Base-by-base conservation (phyloP, 1,284 basidiomycete genomes). In the Bjerkandera adusta region DNA sequence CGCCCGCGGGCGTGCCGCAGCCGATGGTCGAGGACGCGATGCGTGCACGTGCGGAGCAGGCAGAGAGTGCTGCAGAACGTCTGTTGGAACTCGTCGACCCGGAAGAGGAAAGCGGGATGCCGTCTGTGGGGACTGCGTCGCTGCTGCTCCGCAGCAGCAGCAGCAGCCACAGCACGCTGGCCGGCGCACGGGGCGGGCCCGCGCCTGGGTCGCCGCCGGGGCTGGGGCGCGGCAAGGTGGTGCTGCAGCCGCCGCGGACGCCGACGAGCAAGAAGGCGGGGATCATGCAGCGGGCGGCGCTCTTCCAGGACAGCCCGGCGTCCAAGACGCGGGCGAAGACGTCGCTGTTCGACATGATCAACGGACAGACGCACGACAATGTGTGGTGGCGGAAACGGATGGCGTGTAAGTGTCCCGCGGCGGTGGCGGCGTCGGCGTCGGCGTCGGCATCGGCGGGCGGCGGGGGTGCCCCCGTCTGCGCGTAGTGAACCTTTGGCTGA, bases 31-130 rank as follows among this genome's bases (percentile, higher is more conserved):
- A 94, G 59, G 91, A 94, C 60, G 89, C 85, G 25, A 68, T 92
- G 54, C 79, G 83, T 36, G 89, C 89, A 1, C 81, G 90, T 49
- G 92, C 91, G 2, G 88, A 89, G 53, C 92, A 94, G 61, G 92
- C 91, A 0, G 85, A 92, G 59, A 91, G 88, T 58, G 88, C 92
- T 5, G 92, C 90, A 1, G 83, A 89, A 60, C 76, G 86, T 47
- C 68, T 94, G 32, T 64, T 92, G 38, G 89, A 92, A 61, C 71
- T 92, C 18, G 84, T 87, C 16, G 86, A 90, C 51, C 77, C 84
- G 13, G 85, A 89, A 43, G 81, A 80, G 25, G 82, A 85, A 42
- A 69, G 63, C 33, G 56, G 65, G 43, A 70, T 68, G 43, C 68
- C 77, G 49, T 73, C 77, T n/a, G 67, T 72, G 13, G 72, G 84